phyloP scores from a whole-genome alignment of 2,329 filamentous ascomycete species.

The Endocalyx cinctus region DNA sequence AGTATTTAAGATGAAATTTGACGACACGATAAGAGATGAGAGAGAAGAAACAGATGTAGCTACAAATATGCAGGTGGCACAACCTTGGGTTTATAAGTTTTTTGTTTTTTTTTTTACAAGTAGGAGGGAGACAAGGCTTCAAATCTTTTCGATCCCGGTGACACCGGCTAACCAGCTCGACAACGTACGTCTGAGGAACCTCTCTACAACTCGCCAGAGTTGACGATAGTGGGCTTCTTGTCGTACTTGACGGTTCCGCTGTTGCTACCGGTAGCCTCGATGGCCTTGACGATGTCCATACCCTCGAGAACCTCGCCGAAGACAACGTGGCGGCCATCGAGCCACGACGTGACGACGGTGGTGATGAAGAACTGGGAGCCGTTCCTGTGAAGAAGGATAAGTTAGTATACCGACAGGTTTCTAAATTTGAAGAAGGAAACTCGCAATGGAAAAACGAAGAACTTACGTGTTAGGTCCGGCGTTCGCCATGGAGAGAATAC shows the following conservation, averaged over 20 bases:
- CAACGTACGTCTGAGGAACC: too few relatives aligned
- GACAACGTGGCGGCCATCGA: slow-evolving; percentile 79
- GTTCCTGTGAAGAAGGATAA: slow-evolving; percentile 60
- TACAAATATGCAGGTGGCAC: too few relatives aligned
- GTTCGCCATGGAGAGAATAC: slow-evolving; percentile 92
- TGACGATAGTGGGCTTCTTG: slow-evolving; percentile 55
- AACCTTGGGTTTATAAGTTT: too few relatives aligned
- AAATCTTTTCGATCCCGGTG: too few relatives aligned
- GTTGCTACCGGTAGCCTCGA: slow-evolving; percentile 56
- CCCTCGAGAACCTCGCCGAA: slow-evolving; percentile 67
- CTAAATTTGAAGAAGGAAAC: too few relatives aligned
- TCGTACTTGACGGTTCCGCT: slow-evolving; percentile 51
- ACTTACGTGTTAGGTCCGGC: slow-evolving; percentile 86
- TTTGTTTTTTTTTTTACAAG: too few relatives aligned
- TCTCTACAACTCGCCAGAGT: slow-evolving; percentile 48
- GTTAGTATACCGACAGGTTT: slow-evolving; percentile 4
- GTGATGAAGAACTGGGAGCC: slow-evolving; percentile 98
- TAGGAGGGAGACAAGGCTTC: too few relatives aligned
- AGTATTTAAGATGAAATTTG: too few relatives aligned
- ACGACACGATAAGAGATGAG: too few relatives aligned
- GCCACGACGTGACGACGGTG: slow-evolving; percentile 83
- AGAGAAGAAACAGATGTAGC: too few relatives aligned
- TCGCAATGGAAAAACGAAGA: slow-evolving; percentile 1
- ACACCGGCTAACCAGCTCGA: too few relatives aligned
- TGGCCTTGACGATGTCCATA: slow-evolving; percentile 51